Percentiles rank a stretch among this genome's conserved stretches.
Conservation (phyloP, 2,329 filamentous ascomycete species). For the Zymoseptoria ardabiliae region DNA sequence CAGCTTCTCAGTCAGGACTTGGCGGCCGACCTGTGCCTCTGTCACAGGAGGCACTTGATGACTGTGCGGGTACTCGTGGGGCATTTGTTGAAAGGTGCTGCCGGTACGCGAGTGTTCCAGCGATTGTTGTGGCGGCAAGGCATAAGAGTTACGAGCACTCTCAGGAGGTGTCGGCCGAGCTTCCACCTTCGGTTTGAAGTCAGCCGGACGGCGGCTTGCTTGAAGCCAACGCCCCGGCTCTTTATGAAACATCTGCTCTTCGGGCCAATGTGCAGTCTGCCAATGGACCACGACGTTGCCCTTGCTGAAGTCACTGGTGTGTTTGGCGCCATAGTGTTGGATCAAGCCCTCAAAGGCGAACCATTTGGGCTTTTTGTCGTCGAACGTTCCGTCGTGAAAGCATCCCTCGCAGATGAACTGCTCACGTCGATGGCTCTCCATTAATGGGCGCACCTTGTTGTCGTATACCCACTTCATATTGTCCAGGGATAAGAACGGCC, state of each 20-base stretch:
- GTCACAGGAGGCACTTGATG: not conserved
- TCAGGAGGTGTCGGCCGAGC: constrained; percentile 14
- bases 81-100: not conserved
- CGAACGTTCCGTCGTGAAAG: constrained; percentile 56
- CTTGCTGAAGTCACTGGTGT: constrained; percentile 61
- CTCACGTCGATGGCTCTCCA: constrained; percentile 60
- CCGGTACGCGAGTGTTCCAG: not conserved
- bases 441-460: constrained; percentile 63
- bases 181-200: constrained; percentile 7
- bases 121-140: constrained; percentile 2
- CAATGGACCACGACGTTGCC: constrained; percentile 70
- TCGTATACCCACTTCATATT: constrained; percentile 86
- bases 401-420: constrained; percentile 63
- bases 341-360: constrained; percentile 73
- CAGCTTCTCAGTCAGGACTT: constrained; percentile 30
- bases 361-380: constrained; percentile 56
- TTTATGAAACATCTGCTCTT: constrained; percentile 62
- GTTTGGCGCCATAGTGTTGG: constrained; percentile 78
- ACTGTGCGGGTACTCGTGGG: constrained; percentile 1
- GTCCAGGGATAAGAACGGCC: constrained; percentile 56
- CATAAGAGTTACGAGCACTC: not conserved
- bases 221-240: constrained; percentile 35
- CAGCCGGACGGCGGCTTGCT: constrained; percentile 11
- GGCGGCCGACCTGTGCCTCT: constrained; percentile 6
- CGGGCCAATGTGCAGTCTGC: constrained; percentile 71